Percentiles rank a stretch among this genome's conserved stretches.
phyloP scores from a whole-genome alignment of 345 rosid genomes.

The Dipteronia sinensis region DNA sequence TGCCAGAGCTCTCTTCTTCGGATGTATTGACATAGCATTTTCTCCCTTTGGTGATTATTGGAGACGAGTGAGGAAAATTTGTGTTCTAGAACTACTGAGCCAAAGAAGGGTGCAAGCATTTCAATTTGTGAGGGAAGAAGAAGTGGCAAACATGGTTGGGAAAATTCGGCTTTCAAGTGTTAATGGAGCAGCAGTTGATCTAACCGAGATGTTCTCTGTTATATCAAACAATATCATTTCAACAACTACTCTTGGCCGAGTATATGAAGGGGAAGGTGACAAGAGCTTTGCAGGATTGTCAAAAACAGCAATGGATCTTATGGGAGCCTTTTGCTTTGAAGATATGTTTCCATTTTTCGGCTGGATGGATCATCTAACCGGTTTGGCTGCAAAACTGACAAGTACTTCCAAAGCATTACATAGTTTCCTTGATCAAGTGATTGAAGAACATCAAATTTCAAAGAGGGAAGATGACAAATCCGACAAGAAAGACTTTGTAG shows the following conservation, averaged over 20 bases:
- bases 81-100: neutral
- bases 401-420: neutral
- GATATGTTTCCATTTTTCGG: constrained; percentile 25
- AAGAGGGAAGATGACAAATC: neutral
- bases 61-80: neutral
- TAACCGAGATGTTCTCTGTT: constrained; percentile 16
- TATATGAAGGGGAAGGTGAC: neutral
- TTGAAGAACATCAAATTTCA: constrained; percentile 12
- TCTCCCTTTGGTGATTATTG: neutral
- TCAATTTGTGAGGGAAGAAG: constrained; percentile 31
- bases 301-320: constrained; percentile 11
- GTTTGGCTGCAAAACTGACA: neutral
- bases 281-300: constrained; percentile 6
- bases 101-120: constrained; percentile 21
- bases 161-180: neutral
- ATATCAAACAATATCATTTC: constrained; percentile 15
- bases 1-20: neutral
- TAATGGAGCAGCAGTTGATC: constrained; percentile 4
- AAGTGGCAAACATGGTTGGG: constrained; percentile 20
- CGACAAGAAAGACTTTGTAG: constrained; percentile 15
- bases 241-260: constrained; percentile 20
- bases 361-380: constrained; percentile 27
- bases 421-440: constrained; percentile 13
- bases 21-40: neutral
- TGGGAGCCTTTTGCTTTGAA: constrained; percentile 20